phyloP scores from a whole-genome alignment of 1,139 yeast genomes.

The Suhomyces anneliseae region DNA sequence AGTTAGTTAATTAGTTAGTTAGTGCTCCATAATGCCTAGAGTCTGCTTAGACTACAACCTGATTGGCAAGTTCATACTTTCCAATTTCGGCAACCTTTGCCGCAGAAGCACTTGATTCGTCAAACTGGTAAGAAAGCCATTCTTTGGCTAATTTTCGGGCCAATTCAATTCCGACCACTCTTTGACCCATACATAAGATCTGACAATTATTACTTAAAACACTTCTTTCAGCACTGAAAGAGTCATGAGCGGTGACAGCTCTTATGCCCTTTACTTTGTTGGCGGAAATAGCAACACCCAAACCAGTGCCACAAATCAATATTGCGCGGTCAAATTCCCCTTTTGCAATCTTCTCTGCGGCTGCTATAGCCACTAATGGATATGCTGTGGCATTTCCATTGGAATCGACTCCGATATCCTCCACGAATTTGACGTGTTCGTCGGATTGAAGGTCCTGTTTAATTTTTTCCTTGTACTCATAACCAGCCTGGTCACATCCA shows the following conservation, averaged over 20 bases:
- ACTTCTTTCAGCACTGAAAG: not conserved
- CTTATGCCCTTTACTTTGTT: constrained; percentile 1
- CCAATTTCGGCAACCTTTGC: constrained; percentile 1
- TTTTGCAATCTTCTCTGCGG: not conserved
- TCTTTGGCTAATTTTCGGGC: not conserved
- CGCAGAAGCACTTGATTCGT: constrained; percentile 1
- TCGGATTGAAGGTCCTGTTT: not conserved
- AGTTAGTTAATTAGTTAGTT: too few relatives aligned
- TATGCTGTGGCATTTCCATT: not conserved
- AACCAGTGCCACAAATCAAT: not conserved
- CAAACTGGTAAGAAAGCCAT: not conserved
- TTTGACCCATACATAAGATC: not conserved
- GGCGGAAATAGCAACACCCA: constrained; percentile 1
- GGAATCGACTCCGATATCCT: not conserved
- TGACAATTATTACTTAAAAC: not conserved
- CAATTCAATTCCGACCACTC: not conserved
- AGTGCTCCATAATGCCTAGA: too few relatives aligned
- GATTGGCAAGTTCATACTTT: not conserved
- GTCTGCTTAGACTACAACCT: too few relatives aligned
- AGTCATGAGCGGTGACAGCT: constrained; percentile 1
- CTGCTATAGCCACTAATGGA: not conserved
- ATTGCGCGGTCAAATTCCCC: not conserved
- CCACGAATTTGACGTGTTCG: not conserved
- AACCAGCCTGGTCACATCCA: not conserved
- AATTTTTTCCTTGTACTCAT: not conserved